Evolutionary conservation across 441 rosid species (phyloP), one percentile per base, ranked within the genome.

Genomic region (Euphorbia celastroides): DNA sequence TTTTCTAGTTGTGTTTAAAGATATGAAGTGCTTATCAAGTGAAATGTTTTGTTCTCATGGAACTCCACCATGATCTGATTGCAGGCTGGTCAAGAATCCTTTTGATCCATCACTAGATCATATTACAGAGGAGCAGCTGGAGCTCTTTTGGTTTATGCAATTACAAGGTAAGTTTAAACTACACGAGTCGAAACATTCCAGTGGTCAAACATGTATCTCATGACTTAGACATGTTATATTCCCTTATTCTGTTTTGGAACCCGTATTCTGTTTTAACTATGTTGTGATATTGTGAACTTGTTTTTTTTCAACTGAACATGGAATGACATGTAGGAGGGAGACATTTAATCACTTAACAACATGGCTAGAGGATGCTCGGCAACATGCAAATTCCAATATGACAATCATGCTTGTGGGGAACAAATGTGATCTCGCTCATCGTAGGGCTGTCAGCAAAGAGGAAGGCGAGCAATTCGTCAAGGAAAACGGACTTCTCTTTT

Each of bases 61-160:
- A 14, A 14, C 50, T 1, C 2, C n/a, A n/a, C n/a, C 22, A n/a
- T 48, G 52, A n/a, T 19, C 10, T 54, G 27, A 55, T 77, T 70
- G 23, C 78, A 89, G 97, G 97, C 97, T 22, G 97, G 97, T 72
- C 97, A 91, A 75, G 97, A 91, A 76, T 87, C 94, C 54, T 91
- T 91, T 66, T 81, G 97, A 78, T 87, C 97, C 60, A 89, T 92
- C 62, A 92, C 97, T 30, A 87, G 97, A 76, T 91, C 97, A 6
- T 91, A 92, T 67, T 92, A 92, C 68, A 78, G 97, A 75, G 96
- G 97, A 0, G 97, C 97, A 67, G 97, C 97, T 28, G 97, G 94
- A 60, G 97, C 94, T 11, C 84, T 92, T 74, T 91, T 92, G 71
- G 97, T 92, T 69, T 92, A 92, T 70, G 97, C 89, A 77, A 89